Percentiles rank a stretch among this genome's conserved stretches.
Conservation (phyloP, 2,329 filamentous ascomycete genomes). For the Claviceps fusiformis region DNA sequence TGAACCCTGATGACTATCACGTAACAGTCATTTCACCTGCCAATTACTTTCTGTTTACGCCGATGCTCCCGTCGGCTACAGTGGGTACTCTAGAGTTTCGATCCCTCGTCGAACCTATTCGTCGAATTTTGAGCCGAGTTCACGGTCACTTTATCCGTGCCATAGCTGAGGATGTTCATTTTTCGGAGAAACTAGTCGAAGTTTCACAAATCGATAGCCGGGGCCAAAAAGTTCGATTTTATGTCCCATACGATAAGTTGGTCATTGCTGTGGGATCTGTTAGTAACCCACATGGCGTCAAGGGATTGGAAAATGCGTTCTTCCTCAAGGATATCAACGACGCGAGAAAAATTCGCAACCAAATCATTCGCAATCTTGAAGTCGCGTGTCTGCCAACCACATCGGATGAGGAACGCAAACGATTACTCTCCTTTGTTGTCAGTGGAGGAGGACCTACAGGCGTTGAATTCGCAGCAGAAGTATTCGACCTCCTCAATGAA, state of each 20-base stretch:
- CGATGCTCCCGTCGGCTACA: conserved; percentile 93
- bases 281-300: conserved; percentile 91
- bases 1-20: conserved; percentile 87
- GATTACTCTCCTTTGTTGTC: conserved; percentile 88
- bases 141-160: conserved; percentile 85
- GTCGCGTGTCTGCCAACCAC: conserved; percentile 87
- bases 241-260: conserved; percentile 94
- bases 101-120: conserved; percentile 84
- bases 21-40: conserved; percentile 88
- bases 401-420: conserved; percentile 69
- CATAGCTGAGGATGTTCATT: conserved; percentile 76
- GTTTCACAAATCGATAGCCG: conserved; percentile 57
- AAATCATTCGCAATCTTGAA: conserved; percentile 81
- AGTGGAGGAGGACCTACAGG: conserved; percentile 92
- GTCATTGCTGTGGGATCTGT: conserved; percentile 84
- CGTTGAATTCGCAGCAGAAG: conserved; percentile 92
- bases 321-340: conserved; percentile 95
- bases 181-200: conserved; percentile 82
- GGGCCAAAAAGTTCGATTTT: conserved; percentile 71
- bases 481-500: conserved; percentile 93
- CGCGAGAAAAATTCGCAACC: conserved; percentile 77
- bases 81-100: conserved; percentile 87
- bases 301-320: conserved; percentile 83
- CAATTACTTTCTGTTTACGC: conserved; percentile 96
- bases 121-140: conserved; percentile 65